Percentiles rank a stretch among this genome's conserved stretches.
Conservation (phyloP, 176 grass and related monocot species). For the Lolium rigidum region DNA sequence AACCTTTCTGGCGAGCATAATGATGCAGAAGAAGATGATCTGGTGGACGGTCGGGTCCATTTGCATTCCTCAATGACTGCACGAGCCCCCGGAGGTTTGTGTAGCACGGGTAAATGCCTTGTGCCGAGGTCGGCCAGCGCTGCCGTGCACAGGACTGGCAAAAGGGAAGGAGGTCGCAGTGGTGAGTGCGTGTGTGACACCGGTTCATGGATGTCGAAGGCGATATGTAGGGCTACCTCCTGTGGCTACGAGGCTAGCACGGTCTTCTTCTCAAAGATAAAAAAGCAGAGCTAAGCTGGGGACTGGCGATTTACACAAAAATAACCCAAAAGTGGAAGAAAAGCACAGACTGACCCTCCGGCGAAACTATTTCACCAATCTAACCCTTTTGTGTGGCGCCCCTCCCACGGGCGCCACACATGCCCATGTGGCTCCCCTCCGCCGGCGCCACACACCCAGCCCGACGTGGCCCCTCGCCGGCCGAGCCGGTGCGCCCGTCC, state of each 20-base stretch:
- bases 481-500: no score
- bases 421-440: no score
- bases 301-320: no score
- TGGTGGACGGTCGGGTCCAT: conserved; percentile 58
- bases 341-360: no score
- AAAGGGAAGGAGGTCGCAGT: background rate
- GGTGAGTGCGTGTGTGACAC: conserved; percentile 5
- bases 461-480: no score
- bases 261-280: conserved; percentile 38
- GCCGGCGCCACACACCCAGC: no score
- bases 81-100: conserved; percentile 24
- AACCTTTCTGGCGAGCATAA: conserved; percentile 75
- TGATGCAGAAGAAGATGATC: conserved; percentile 67
- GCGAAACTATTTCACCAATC: no score
- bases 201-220: conserved; percentile 54
- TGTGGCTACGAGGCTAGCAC: conserved; percentile 1
- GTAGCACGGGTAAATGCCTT: conserved; percentile 45
- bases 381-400: no score
- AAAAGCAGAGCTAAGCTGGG: conserved; percentile 38
- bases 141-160: conserved; percentile 50
- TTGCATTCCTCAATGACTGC: conserved; percentile 51
- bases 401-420: no score
- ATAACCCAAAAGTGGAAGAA: no score
- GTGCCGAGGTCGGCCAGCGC: conserved; percentile 45
- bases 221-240: conserved; percentile 15